A percentile compares a stretch with the other conserved stretches of the same genome.
phyloP scores from a whole-genome alignment of 768 basidiomycete species.

The Exidia glandulosa region DNA sequence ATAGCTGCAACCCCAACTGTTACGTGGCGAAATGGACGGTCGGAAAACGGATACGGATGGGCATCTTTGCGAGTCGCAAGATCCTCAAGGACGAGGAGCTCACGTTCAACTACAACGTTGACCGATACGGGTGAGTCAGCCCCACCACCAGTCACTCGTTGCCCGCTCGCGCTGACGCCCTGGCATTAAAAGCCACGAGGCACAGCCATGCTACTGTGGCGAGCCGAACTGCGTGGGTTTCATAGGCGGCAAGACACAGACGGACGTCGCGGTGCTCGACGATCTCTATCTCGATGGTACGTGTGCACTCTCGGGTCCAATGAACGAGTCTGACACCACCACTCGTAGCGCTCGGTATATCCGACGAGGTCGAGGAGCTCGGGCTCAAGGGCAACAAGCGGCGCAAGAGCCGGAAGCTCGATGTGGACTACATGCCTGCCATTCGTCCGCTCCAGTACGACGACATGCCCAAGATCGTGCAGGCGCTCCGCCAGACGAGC shows the following conservation, averaged over 20 bases:
- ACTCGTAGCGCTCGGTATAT: slow-evolving; percentile 74
- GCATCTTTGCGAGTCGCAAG: slow-evolving; percentile 84
- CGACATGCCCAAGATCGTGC: slow-evolving; percentile 85
- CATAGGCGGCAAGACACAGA: slow-evolving; percentile 98
- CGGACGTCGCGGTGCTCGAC: slow-evolving; percentile 89
- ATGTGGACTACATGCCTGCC: slow-evolving; percentile 85
- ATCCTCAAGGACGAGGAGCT: slow-evolving; percentile 77
- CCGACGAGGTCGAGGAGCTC: slow-evolving; percentile 75
- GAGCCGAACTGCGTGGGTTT: slow-evolving; percentile 92
- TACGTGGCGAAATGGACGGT: slow-evolving; percentile 98
- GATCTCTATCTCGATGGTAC: slow-evolving; percentile 87
- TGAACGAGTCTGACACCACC: neutral
- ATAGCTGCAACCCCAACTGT: slow-evolving; percentile 95
- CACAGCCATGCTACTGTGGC: slow-evolving; percentile 90
- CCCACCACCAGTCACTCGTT: neutral
- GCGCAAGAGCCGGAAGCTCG: slow-evolving; percentile 86
- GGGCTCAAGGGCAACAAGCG: slow-evolving; percentile 81
- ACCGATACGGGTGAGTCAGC: slow-evolving; percentile 82
- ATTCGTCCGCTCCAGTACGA: slow-evolving; percentile 63
- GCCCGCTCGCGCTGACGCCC: neutral
- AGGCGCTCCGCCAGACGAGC: slow-evolving; percentile 80
- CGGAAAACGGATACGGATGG: slow-evolving; percentile 84
- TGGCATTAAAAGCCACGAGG: slow-evolving; percentile 94
- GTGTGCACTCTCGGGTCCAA: slow-evolving; percentile 9
- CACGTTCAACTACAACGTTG: slow-evolving; percentile 99